Percentiles rank a stretch among this genome's conserved stretches.
Evolutionary conservation across 106 monocot species (phyloP).

Genomic region (Allium cepa): DNA sequence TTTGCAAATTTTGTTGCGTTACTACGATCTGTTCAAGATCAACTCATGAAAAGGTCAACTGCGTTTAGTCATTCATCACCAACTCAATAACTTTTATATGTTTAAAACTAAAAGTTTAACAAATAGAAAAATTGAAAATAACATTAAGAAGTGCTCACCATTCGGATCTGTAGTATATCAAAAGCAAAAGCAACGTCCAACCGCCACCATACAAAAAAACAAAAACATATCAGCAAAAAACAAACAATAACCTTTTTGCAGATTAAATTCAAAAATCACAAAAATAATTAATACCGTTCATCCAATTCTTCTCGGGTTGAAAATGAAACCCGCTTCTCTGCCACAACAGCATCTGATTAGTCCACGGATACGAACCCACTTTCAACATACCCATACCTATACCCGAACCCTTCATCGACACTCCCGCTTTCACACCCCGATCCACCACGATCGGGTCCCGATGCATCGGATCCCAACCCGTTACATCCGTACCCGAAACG

Average conservation of each 20-base stretch:
- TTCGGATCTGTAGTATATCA: conserved; percentile 18
- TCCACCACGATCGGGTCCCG: neutral
- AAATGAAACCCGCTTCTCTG: conserved; percentile 46
- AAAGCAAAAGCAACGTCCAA: neutral
- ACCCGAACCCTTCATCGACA: conserved; percentile 28
- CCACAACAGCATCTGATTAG: conserved; percentile 39
- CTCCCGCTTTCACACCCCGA: conserved; percentile 13
- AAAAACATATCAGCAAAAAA: neutral
- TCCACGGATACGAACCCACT: conserved; percentile 23
- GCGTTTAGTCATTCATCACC: too few relatives aligned
- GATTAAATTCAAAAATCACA: neutral
- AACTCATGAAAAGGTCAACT: too few relatives aligned
- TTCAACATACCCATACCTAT: neutral
- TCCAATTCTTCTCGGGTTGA: conserved; percentile 43
- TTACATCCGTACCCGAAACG: neutral
- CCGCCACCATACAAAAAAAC: neutral
- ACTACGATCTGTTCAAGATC: too few relatives aligned
- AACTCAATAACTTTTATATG: too few relatives aligned
- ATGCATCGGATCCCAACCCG: neutral
- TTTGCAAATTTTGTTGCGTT: too few relatives aligned
- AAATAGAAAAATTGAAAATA: too few relatives aligned
- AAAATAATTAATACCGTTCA: conserved; percentile 19
- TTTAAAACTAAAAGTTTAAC: too few relatives aligned
- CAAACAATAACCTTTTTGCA: neutral
- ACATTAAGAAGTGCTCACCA: conserved; percentile 13